phyloP scores from a whole-genome alignment of 2,329 filamentous ascomycete species.

The Pleoardoris graminearum region DNA sequence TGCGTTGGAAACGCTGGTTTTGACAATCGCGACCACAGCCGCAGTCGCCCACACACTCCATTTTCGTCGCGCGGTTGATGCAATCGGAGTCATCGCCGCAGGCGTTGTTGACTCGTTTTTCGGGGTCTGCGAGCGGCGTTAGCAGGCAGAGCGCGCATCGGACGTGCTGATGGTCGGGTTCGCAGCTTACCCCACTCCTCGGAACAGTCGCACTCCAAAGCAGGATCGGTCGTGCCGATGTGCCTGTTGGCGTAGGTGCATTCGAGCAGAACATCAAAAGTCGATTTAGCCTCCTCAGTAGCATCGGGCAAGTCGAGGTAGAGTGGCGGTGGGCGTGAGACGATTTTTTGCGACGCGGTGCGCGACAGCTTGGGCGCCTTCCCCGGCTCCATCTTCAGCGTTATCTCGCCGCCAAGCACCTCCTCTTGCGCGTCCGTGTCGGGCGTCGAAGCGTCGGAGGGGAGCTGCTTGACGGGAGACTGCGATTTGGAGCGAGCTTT shows the following conservation, averaged over 20 bases:
- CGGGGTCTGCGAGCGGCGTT: conserved; percentile 51
- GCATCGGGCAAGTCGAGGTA: conserved; percentile 77
- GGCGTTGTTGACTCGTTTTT: conserved; percentile 68
- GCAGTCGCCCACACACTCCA: conserved; percentile 89
- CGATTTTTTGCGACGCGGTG: conserved; percentile 71
- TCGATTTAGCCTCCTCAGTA: conserved; percentile 72
- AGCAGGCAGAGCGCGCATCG: conserved; percentile 26
- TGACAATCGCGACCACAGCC: conserved; percentile 86
- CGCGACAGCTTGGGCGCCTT: conserved; percentile 73
- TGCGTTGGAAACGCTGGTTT: conserved; percentile 92
- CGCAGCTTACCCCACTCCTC: conserved; percentile 86
- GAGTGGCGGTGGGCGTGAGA: conserved; percentile 64
- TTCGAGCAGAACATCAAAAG: conserved; percentile 79
- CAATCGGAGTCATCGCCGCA: conserved; percentile 97
- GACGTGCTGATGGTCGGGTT: conserved; percentile 11
- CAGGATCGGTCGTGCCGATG: conserved; percentile 88
- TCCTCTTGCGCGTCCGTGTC: conserved; percentile 53
- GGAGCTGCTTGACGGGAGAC: conserved; percentile 39
- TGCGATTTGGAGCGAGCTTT: conserved; percentile 37
- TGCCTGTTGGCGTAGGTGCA: conserved; percentile 92
- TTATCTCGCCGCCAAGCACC: conserved; percentile 63
- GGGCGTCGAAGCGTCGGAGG: conserved; percentile 42
- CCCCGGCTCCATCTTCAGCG: conserved; percentile 65
- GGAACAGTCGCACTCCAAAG: conserved; percentile 90
- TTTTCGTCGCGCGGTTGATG: conserved; percentile 97